Conservation (phyloP, 371 early-diverging fungal genomes). For the Mortierella sp. region DNA sequence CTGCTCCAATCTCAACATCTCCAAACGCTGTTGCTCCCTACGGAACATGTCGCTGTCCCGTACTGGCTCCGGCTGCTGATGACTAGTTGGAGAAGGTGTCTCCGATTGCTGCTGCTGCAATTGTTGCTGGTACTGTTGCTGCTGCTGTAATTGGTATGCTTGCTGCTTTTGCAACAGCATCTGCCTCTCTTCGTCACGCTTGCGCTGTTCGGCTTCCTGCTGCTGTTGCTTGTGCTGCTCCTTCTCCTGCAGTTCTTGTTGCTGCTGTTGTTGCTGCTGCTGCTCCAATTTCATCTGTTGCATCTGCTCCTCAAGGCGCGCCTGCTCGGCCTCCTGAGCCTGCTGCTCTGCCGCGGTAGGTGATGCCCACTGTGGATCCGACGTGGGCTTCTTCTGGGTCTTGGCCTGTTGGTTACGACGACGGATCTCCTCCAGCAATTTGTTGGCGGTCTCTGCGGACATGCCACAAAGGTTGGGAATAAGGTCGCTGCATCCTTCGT, state of each 20-base stretch:
- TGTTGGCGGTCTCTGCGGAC: constrained; percentile 82
- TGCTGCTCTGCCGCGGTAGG: background rate
- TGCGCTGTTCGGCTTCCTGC: constrained; percentile 41
- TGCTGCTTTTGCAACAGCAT: constrained; percentile 16
- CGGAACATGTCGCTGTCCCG: constrained; percentile 36
- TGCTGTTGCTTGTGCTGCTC: constrained; percentile 37
- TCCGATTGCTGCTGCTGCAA: constrained; percentile 44
- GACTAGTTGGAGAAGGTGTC: constrained; percentile 13
- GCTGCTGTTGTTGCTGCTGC: constrained; percentile 54
- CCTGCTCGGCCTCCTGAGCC: constrained; percentile 12
- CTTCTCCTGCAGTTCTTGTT: constrained; percentile 40
- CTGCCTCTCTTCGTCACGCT: constrained; percentile 46
- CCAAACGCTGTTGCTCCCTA: constrained; percentile 45
- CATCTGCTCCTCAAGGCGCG: constrained; percentile 46
- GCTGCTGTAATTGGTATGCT: constrained; percentile 30
- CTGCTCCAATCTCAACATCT: constrained; percentile 41
- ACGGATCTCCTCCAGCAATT: constrained; percentile 74
- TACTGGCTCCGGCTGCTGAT: constrained; percentile 15
- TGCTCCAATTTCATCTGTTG: constrained; percentile 54
- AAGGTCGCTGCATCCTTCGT: constrained; percentile 82
- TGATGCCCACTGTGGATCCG: constrained; percentile 9
- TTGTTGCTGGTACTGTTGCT: constrained; percentile 43
- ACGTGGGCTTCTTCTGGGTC: constrained; percentile 19
- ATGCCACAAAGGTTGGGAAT: constrained; percentile 95
- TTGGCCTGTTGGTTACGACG: constrained; percentile 50